Conservation (phyloP, 129 eudicot genomes). For the Artemisia tridentata region DNA sequence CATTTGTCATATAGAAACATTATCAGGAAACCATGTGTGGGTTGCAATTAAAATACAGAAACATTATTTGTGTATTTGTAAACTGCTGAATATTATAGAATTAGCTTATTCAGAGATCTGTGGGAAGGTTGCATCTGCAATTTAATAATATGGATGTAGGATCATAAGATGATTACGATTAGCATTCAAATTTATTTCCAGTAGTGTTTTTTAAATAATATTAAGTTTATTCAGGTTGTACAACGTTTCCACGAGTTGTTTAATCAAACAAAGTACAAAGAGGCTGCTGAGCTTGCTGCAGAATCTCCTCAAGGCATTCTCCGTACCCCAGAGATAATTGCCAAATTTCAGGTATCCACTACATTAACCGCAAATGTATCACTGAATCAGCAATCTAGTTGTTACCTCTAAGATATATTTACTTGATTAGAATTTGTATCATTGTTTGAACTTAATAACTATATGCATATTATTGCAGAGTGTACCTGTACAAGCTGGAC, state of each 20-base stretch:
- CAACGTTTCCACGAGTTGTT: constrained; percentile 97
- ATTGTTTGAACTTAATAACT: not conserved
- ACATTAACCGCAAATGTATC: not conserved
- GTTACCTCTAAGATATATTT: not conserved
- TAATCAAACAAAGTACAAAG: constrained; percentile 97
- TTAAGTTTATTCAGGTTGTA: constrained; percentile 59
- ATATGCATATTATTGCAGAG: constrained; percentile 52
- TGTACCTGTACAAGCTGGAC: constrained; percentile 99
- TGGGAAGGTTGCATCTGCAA: too few relatives aligned
- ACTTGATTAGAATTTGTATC: not conserved
- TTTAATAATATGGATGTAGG: too few relatives aligned
- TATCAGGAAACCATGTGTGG: too few relatives aligned
- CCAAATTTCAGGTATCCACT: constrained; percentile 79
- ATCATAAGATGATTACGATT: too few relatives aligned
- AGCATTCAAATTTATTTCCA: too few relatives aligned
- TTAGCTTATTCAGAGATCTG: too few relatives aligned
- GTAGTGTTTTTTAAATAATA: not conserved
- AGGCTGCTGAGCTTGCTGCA: constrained; percentile 99
- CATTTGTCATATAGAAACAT: too few relatives aligned
- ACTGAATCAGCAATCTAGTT: not conserved
- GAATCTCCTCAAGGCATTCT: constrained; percentile 98
- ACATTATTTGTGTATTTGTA: too few relatives aligned
- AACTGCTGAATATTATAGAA: too few relatives aligned
- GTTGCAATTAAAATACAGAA: too few relatives aligned
- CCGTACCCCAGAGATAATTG: constrained; percentile 95